These are phyloP conservation scores for Acidiella bohemica DNA, from an alignment of 495 filamentous ascomycete species.

Conservation along the genomic window DNA sequence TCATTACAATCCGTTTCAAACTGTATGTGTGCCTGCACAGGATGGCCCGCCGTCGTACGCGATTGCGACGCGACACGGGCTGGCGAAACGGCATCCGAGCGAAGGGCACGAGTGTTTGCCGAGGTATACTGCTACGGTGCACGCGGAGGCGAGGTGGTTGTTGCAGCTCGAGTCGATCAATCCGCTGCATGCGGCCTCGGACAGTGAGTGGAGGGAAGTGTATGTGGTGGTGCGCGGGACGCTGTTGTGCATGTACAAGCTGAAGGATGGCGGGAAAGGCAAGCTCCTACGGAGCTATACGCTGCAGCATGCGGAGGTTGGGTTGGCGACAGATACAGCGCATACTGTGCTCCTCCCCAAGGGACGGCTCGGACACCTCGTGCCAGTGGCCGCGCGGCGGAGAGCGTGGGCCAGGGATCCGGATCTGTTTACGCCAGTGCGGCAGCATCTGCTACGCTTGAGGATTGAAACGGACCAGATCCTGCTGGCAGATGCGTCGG, in stretches of 20 bases:
- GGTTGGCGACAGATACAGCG: conserved; percentile 48
- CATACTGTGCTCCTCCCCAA: conserved; percentile 33
- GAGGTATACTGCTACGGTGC: conserved; percentile 9
- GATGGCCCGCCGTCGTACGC: conserved; percentile 15
- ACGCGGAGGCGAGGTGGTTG: conserved; percentile 7
- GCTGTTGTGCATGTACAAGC: conserved; percentile 41
- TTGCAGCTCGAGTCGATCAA: conserved; percentile 14
- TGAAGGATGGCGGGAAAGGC: conserved; percentile 26
- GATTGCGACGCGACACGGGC: conserved; percentile 4
- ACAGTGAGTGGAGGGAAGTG: conserved; percentile 23
- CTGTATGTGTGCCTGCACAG: conserved; percentile 10
- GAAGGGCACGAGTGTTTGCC: conserved; percentile 6
- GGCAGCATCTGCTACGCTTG: conserved; percentile 46
- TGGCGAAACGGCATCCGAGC: background rate
- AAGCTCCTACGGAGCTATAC: conserved; percentile 42
- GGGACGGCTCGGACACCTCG: conserved; percentile 23
- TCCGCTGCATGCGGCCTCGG: conserved; percentile 9
- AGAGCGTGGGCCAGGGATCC: conserved; percentile 26
- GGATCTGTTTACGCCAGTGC: conserved; percentile 24
- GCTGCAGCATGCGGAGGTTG: conserved; percentile 52
- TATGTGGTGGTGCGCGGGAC: conserved; percentile 49
- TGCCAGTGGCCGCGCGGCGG: conserved; percentile 20
- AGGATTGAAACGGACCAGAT: conserved; percentile 53
- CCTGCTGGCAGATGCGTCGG: conserved; percentile 39
- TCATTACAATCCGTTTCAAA: conserved; percentile 18